A percentile compares a stretch with the other conserved stretches of the same genome.
Conservation (phyloP, 805 yeast genomes). For the Candida sakaeoensis region DNA sequence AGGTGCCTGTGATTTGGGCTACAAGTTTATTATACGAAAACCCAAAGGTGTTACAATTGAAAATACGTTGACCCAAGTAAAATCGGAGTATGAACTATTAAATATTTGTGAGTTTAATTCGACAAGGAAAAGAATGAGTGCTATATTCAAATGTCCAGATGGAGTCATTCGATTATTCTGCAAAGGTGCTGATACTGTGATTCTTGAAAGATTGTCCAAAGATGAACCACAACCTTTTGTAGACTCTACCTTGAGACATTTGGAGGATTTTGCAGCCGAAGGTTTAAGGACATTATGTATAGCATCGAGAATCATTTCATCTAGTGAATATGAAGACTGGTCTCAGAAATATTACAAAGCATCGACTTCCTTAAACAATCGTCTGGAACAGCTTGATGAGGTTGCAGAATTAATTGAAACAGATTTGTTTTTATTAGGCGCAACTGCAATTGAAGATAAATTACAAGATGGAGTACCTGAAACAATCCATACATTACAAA, state of each 20-base stretch:
- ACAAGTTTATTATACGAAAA: constrained; percentile 75
- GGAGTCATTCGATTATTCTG: constrained; percentile 84
- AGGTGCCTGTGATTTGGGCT: constrained; percentile 91
- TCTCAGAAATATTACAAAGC: constrained; percentile 65
- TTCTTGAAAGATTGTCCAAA: constrained; percentile 73
- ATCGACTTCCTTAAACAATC: constrained; percentile 71
- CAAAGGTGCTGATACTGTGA: constrained; percentile 98
- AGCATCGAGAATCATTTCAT: constrained; percentile 77
- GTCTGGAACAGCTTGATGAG: constrained; percentile 74
- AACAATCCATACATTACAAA: constrained; percentile 89
- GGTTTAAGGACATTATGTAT: constrained; percentile 94
- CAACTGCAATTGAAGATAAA: constrained; percentile 98
- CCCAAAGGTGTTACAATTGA: constrained; percentile 78
- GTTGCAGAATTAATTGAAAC: constrained; percentile 88
- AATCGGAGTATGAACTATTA: constrained; percentile 66
- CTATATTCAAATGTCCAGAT: constrained; percentile 90
- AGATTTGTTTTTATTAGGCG: constrained; percentile 80
- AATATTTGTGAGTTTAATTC: constrained; percentile 96
- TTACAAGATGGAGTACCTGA: constrained; percentile 98
- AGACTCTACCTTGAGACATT: constrained; percentile 74
- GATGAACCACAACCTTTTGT: constrained; percentile 69
- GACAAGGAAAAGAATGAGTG: constrained; percentile 96
- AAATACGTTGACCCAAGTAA: constrained; percentile 40
- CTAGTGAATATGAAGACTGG: constrained; percentile 77
- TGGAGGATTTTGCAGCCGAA: constrained; percentile 95